Conservation (phyloP, 306 rosid species). For the Neltuma alba region DNA sequence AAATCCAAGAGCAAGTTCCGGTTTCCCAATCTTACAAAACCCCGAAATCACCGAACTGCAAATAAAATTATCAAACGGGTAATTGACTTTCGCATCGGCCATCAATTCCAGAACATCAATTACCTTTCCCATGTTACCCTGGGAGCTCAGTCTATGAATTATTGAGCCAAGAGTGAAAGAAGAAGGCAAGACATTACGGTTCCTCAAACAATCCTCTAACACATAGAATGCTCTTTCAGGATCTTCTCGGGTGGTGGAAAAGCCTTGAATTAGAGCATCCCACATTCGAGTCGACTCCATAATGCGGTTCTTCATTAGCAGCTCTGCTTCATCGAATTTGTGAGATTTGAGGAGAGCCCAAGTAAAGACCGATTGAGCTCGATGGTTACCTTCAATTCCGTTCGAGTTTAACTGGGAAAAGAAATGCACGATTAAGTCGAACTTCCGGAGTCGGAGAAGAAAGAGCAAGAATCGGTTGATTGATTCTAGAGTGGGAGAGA, state of each 20-base stretch:
- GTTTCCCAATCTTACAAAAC: slow-evolving; percentile 74
- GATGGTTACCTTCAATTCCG: slow-evolving; percentile 40
- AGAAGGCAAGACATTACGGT: slow-evolving; percentile 55
- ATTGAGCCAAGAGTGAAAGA: slow-evolving; percentile 63
- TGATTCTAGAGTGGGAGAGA: slow-evolving; percentile 67
- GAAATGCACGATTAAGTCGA: slow-evolving; percentile 50
- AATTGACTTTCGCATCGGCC: slow-evolving; percentile 48
- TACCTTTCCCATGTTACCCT: slow-evolving; percentile 69
- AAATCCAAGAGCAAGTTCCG: slow-evolving; percentile 67
- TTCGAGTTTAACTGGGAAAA: slow-evolving; percentile 55
- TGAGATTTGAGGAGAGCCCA: slow-evolving; percentile 75
- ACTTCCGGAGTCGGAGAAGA: slow-evolving; percentile 57
- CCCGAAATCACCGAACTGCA: slow-evolving; percentile 78
- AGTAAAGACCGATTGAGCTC: slow-evolving; percentile 52
- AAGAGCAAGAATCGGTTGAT: slow-evolving; percentile 58
- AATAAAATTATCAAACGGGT: slow-evolving; percentile 80
- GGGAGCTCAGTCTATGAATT: slow-evolving; percentile 52
- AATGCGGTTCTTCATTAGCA: slow-evolving; percentile 52
- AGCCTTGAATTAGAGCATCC: slow-evolving; percentile 67
- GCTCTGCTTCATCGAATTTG: slow-evolving; percentile 58
- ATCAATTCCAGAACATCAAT: slow-evolving; percentile 78
- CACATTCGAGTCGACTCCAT: slow-evolving; percentile 47
- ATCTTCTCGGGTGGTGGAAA: slow-evolving; percentile 48
- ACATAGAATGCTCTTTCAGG: slow-evolving; percentile 58
- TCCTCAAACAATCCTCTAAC: slow-evolving; percentile 51